Percentiles rank a stretch among this genome's conserved stretches.
Conservation (phyloP, 2,329 filamentous ascomycete genomes). For the Botrytis fabae region DNA sequence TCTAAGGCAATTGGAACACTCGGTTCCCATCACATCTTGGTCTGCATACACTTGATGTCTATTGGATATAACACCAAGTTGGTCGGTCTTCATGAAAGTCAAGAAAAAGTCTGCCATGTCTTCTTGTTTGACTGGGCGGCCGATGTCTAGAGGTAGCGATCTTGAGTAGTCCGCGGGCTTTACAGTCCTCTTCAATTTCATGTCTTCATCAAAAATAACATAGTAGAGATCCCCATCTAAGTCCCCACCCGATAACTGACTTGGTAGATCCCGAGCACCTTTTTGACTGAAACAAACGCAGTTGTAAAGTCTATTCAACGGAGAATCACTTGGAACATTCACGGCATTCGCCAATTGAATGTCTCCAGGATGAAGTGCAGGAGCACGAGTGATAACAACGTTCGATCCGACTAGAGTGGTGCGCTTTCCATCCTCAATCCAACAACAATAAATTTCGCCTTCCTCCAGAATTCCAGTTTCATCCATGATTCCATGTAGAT, state of each 20-base stretch:
- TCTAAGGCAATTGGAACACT: slow-evolving; percentile 50
- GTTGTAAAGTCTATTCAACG: slow-evolving; percentile 64
- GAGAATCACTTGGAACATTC: slow-evolving; percentile 59
- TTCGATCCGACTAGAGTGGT: slow-evolving; percentile 30
- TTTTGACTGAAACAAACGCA: slow-evolving; percentile 76
- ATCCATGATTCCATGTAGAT: slow-evolving; percentile 81
- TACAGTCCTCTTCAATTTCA: slow-evolving; percentile 49
- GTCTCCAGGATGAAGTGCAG: slow-evolving; percentile 80
- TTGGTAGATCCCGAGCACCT: slow-evolving; percentile 73
- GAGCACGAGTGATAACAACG: slow-evolving; percentile 70
- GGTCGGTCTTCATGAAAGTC: slow-evolving; percentile 69
- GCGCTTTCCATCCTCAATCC: slow-evolving; percentile 41
- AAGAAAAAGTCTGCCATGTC: slow-evolving; percentile 84
- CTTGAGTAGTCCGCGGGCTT: slow-evolving; percentile 69
- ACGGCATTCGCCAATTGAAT: slow-evolving; percentile 66
- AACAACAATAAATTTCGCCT: slow-evolving; percentile 67
- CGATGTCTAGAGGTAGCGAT: slow-evolving; percentile 57
- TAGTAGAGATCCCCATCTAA: slow-evolving; percentile 83
- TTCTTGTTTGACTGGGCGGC: slow-evolving; percentile 54
- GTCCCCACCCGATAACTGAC: slow-evolving; percentile 77
- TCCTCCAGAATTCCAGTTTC: slow-evolving; percentile 69
- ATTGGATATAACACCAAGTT: slow-evolving; percentile 64
- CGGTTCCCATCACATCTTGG: slow-evolving; percentile 52
- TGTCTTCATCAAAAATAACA: slow-evolving; percentile 67
- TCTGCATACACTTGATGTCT: slow-evolving; percentile 67